Base-by-base conservation (phyloP, 148 eudicot species). In the Vaccinium corymbosum region DNA sequence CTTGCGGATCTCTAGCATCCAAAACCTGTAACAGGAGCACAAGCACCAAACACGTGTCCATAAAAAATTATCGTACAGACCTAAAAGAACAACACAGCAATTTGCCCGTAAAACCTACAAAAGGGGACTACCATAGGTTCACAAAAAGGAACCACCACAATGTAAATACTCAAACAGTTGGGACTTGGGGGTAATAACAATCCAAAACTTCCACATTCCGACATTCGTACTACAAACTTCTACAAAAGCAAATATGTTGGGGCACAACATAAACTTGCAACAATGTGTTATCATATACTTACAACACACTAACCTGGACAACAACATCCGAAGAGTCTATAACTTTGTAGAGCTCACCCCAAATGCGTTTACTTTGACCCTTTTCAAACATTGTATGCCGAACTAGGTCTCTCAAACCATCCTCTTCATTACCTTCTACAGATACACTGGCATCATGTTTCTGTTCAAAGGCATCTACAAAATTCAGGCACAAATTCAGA, bases 331-430 rank as follows among this genome's bases (percentile, higher is more conserved):
- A 97, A 32, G 97, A 97, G 86, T 97, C 99, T 61, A 97, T 86
- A 9, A 97, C 97, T 94, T 94, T 94, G 92, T 95, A 93, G 48
- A 97, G 96, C 88, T 97, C 98, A 85, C 99, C 96, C 99, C 99
- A 97, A 89, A 97, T 95, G n/a, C 98, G 97, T 86, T 95, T 97
- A 86, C 99, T 97, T 91, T 97, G 98, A 84, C 99, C 98, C 86
- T 97, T 97, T 87, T 94, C 99, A 87, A 97, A 97, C 98, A 97
- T 93, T 15, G 88, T 93, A 85, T 97, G 98, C 53, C 99, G 90
- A 83, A 94, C 99, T 85, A 95, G 87, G 83, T 94, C 98, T 84
- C 99, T 91, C 81, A 95, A 97, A 59, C 99, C 99, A 92, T 97
- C 99, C 80, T 66, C 93, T 84, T 90, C 96, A 80, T 88, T 89